phyloP scores from a whole-genome alignment of 1,284 basidiomycete genomes.

The Anthracocystis setariae region DNA sequence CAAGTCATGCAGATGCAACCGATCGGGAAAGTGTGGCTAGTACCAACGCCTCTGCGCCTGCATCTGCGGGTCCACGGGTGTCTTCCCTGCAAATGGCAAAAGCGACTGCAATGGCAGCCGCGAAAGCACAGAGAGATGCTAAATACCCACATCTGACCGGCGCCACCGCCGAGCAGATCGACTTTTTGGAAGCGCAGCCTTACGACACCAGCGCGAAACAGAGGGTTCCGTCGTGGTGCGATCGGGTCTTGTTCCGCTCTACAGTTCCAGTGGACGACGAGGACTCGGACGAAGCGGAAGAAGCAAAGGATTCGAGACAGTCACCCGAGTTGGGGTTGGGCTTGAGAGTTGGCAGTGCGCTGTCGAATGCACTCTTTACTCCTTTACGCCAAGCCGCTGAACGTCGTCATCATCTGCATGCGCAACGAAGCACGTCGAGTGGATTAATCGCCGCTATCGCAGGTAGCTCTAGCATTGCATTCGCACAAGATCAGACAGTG shows the following conservation, averaged over 20 bases:
- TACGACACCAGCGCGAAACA: slow-evolving; percentile 72
- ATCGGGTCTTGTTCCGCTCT: slow-evolving; percentile 64
- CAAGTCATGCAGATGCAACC: slow-evolving; percentile 16
- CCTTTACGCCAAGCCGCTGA: slow-evolving; percentile 42
- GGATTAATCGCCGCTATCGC: slow-evolving; percentile 30
- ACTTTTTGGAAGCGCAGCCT: slow-evolving; percentile 65
- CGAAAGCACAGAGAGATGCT: slow-evolving; percentile 32
- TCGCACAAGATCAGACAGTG: slow-evolving; percentile 14
- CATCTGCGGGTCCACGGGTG: slow-evolving; percentile 17
- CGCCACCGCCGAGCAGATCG: slow-evolving; percentile 43
- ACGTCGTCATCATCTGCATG: slow-evolving; percentile 22
- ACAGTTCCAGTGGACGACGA: slow-evolving; percentile 47
- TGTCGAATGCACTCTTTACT: slow-evolving; percentile 35
- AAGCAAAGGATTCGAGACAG: background rate
- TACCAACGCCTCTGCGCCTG: background rate
- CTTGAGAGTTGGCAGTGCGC: slow-evolving; percentile 37
- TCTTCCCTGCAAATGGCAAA: slow-evolving; percentile 23
- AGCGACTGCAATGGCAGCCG: slow-evolving; percentile 19
- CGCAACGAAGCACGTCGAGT: slow-evolving; percentile 23
- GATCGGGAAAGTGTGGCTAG: slow-evolving; percentile 15
- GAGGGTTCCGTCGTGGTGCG: slow-evolving; percentile 70
- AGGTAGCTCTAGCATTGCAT: slow-evolving; percentile 26
- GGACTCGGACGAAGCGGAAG: slow-evolving; percentile 17
- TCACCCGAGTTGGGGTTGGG: slow-evolving; percentile 21
- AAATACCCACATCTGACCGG: slow-evolving; percentile 44